Evolutionary conservation across 2,329 filamentous ascomycete species (phyloP), one percentile per base, ranked within the genome.

Genomic region (Leptographium procerum): DNA sequence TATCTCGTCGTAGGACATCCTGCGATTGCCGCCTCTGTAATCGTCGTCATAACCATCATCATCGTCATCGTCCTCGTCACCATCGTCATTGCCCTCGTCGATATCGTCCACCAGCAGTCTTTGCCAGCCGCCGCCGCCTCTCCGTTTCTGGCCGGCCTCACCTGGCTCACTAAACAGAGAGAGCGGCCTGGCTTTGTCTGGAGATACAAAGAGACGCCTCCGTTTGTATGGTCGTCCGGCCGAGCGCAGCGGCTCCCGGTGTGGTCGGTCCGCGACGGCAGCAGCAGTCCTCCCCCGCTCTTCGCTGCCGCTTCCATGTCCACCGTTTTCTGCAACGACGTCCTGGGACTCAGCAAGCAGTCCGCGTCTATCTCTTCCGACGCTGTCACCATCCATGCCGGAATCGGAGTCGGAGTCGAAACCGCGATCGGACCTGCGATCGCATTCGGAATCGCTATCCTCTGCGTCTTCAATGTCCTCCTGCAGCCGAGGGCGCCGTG

Each of bases 391-490:
- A 7, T 40, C 31, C 22, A 24, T 2, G 2, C 16, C 11, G 1
- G 13, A 16, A 24, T 19, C 54, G 19, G n/a, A n/a, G n/a, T n/a
- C n/a, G n/a, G n/a, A n/a, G n/a, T n/a, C n/a, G n/a, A n/a, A n/a
- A n/a, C n/a, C n/a, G n/a, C n/a, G n/a, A n/a, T n/a, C n/a, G n/a
- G n/a, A n/a, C n/a, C n/a, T n/a, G n/a, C n/a, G n/a, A n/a, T n/a
- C n/a, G n/a, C n/a, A n/a, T n/a, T 22, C 11, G 1, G 13, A 16
- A 24, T 19, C 54, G 19, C 14, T 24, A 24, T 45, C 52, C n/a
- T 58, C 57, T 24, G 16, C 60, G 8, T 61, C 60, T 34, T 61
- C 61, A 56, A 60, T 60, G 16, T 59, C 61, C 5, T 63, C 61
- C 4, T 31, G n/a, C n/a, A 28, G 11, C 14, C n/a, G 40, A 9